Base-by-base conservation (phyloP, 2,329 filamentous ascomycete species). In the Hypomyces perniciosus region DNA sequence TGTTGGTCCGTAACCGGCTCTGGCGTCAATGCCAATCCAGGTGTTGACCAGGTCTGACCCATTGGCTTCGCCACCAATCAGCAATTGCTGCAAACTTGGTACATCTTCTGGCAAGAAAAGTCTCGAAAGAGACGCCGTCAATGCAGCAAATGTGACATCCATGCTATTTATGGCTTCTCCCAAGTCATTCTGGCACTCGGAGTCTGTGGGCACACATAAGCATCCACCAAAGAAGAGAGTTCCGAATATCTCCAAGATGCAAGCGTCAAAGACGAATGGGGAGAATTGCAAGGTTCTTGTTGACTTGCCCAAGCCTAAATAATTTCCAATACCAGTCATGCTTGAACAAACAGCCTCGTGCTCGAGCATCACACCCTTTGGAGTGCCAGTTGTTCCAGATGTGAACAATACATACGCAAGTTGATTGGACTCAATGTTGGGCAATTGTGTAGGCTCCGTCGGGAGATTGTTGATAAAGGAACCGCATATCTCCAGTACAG, bases 181-280 rank as follows among this genome's bases (percentile, higher is more conserved):
- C 4, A 62, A 40, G 4, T 57, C 51, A 34, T 57, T 55, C 12
- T 53, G 38, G 1, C 58, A 51, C 9, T 57, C 55, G 8, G 54
- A 34, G 5, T 60, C 59, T 0, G 59, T 55, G 2, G 54, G 52
- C 2, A 57, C 47, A 20, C 60, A 62, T 4, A 63, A n/a, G n/a
- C 59, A 61, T 0, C 55, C 62, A 1, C 60, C 61, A 1, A 53
- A 48, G 2, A 59, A 45, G 8, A 65, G 47, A 0, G 59, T 57
- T 0, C 54, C 53, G 0, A 64, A 31, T 0, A 59, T 57, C 31
- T 64, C 60, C 26, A 58, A 55, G n/a, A 64, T 54, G 7, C 54
- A 56, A 0, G 51, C 35, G 54, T 62, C 28, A 52, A 61, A 40
- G 39, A 41, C 59, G 1, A 56, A 52, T 2, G 57, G 47, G 0